A percentile compares a stretch with the other conserved stretches of the same genome.
Conservation (phyloP, 2,329 filamentous ascomycete species). For the Zelopaecilomyces penicillatus region DNA sequence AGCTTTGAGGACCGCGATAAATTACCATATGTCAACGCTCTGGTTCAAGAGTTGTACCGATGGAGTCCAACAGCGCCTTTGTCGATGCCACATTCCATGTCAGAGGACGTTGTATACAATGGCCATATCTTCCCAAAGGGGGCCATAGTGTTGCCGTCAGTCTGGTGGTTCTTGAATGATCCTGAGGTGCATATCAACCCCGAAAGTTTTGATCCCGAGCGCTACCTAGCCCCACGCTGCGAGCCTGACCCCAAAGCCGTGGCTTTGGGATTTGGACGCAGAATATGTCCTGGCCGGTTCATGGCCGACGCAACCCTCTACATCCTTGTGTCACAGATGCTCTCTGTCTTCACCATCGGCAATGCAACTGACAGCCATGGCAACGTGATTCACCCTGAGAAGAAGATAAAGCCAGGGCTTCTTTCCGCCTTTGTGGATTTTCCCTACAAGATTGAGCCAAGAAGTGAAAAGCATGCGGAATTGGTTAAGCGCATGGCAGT, state of each 20-base stretch:
- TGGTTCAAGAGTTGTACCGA: slow-evolving; percentile 19
- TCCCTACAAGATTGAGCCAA: slow-evolving; percentile 9
- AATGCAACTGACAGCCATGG: slow-evolving; percentile 3
- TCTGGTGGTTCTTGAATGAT: slow-evolving; percentile 21
- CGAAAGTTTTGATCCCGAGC: slow-evolving; percentile 18
- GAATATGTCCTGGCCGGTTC: slow-evolving; percentile 22
- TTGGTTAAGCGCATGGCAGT: not conserved
- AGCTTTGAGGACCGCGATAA: slow-evolving; percentile 15
- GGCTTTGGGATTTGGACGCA: slow-evolving; percentile 23
- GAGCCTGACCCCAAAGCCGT: slow-evolving; percentile 16
- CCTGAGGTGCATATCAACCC: slow-evolving; percentile 32
- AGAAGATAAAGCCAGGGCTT: slow-evolving; percentile 3
- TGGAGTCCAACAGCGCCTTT: slow-evolving; percentile 19
- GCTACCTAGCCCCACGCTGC: slow-evolving; percentile 17
- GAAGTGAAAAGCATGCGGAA: slow-evolving; percentile 10
- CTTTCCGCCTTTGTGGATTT: slow-evolving; percentile 2
- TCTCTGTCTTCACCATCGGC: slow-evolving; percentile 37
- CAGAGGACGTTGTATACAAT: slow-evolving; percentile 11
- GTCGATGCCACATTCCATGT: slow-evolving; percentile 24
- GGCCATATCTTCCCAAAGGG: slow-evolving; percentile 11
- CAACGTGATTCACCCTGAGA: slow-evolving; percentile 2
- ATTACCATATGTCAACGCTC: slow-evolving; percentile 20
- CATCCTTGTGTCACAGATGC: slow-evolving; percentile 27
- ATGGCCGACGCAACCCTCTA: slow-evolving; percentile 19
- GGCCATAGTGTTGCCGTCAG: slow-evolving; percentile 5